phyloP scores from a whole-genome alignment of 2,329 filamentous ascomycete genomes.

The Colletotrichum somersetense region DNA sequence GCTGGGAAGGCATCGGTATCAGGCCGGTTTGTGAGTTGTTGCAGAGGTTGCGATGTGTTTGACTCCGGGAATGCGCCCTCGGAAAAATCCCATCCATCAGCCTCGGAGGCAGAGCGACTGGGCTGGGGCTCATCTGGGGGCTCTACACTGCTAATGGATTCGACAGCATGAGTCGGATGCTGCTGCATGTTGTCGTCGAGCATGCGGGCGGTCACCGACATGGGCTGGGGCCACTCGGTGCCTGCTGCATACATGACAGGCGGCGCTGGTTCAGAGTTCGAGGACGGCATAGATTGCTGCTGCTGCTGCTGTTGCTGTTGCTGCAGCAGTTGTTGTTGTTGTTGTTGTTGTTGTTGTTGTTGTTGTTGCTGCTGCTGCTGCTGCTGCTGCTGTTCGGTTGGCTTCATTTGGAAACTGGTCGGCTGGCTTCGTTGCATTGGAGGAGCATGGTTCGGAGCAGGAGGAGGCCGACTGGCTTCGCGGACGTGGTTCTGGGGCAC shows the following conservation, averaged over 20 bases:
- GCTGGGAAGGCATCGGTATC: conserved; percentile 91
- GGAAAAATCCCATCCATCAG: conserved; percentile 94
- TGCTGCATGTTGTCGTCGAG: conserved; percentile 50
- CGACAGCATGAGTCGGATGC: conserved; percentile 55
- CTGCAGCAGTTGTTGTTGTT: conserved; percentile 49
- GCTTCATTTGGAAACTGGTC: conserved; percentile 51
- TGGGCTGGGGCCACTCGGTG: conserved; percentile 51
- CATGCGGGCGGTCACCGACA: conserved; percentile 45
- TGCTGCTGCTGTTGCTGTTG: conserved; percentile 47
- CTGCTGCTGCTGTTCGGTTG: conserved; percentile 58
- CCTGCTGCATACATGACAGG: conserved; percentile 54
- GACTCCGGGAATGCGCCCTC: conserved; percentile 77
- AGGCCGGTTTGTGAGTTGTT: conserved; percentile 72
- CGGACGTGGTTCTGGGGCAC: conserved; percentile 67
- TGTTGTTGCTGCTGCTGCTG: conserved; percentile 5
- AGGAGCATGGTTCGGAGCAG: conserved; percentile 70
- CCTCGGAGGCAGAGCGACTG: conserved; percentile 59
- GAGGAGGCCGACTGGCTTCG: conserved; percentile 67
- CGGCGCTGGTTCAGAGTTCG: conserved; percentile 61
- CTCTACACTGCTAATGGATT: conserved; percentile 55
- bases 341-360: conserved; percentile 48
- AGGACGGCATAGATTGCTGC: conserved; percentile 59
- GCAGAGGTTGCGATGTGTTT: conserved; percentile 55
- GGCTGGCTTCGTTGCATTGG: conserved; percentile 59
- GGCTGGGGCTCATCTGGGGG: conserved; percentile 57